A percentile compares a stretch with the other conserved stretches of the same genome.
phyloP scores from a whole-genome alignment of 1,284 basidiomycete species.

The Leccinum pallidistipes region DNA sequence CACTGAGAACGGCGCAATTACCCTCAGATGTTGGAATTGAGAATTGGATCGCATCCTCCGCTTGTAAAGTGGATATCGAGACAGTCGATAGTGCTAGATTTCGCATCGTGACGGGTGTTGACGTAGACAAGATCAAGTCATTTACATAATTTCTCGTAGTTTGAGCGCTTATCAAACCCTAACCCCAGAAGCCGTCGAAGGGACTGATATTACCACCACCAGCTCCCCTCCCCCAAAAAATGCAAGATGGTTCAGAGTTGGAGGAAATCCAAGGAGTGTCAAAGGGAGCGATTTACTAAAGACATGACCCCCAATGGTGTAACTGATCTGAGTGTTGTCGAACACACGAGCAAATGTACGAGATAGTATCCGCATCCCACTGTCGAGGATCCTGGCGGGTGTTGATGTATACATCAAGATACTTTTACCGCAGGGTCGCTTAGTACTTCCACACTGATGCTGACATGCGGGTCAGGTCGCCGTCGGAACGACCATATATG shows the following conservation, averaged over 20 bases:
- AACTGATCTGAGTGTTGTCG: too few relatives aligned
- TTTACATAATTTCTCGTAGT: too few relatives aligned
- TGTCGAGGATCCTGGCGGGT: not conserved
- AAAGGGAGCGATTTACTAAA: too few relatives aligned
- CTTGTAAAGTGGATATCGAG: conserved; percentile 17
- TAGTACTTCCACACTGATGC: not conserved
- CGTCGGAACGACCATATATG: not conserved
- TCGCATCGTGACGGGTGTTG: conserved; percentile 21
- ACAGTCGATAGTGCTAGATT: conserved; percentile 31
- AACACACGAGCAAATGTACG: not conserved
- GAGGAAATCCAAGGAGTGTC: too few relatives aligned
- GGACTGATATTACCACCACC: too few relatives aligned
- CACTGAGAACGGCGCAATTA: conserved; percentile 38
- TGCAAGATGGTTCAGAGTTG: too few relatives aligned
- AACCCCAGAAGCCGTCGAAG: too few relatives aligned
- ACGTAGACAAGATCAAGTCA: too few relatives aligned
- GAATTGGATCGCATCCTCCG: conserved; percentile 42
- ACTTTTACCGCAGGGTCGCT: not conserved
- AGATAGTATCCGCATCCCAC: not conserved
- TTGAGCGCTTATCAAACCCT: too few relatives aligned
- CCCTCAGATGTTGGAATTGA: conserved; percentile 36
- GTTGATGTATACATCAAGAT: not conserved
- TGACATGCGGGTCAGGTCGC: not conserved
- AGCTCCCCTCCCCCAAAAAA: too few relatives aligned
- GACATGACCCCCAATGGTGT: too few relatives aligned